A percentile compares a stretch with the other conserved stretches of the same genome.
These are phyloP conservation scores for Boletus subparvulus DNA, from an alignment of 768 basidiomycete species.

Conservation along the genomic window DNA sequence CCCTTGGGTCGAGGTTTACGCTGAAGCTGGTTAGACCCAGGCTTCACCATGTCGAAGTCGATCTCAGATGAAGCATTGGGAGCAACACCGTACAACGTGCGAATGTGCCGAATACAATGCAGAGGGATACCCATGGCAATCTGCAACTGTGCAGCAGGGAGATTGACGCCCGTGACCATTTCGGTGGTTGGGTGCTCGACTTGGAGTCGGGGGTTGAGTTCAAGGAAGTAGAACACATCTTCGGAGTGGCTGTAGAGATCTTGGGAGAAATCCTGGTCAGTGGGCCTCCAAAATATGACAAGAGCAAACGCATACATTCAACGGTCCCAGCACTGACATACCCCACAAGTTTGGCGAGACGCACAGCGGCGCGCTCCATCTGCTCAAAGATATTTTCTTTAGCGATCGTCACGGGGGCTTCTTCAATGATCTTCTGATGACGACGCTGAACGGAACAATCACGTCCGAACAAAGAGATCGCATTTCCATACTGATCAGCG, in stretches of 20 bases:
- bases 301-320: slow-evolving; percentile 60
- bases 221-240: slow-evolving; percentile 95
- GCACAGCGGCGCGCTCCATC: slow-evolving; percentile 99
- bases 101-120: slow-evolving; percentile 93
- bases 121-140: slow-evolving; percentile 98
- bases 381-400: slow-evolving; percentile 87
- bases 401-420: slow-evolving; percentile 98
- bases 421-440: slow-evolving; percentile 99
- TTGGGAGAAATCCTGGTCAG: slow-evolving; percentile 29
- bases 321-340: slow-evolving; percentile 99
- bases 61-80: slow-evolving; percentile 89
- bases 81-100: slow-evolving; percentile 91
- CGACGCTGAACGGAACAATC: slow-evolving; percentile 99
- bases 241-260: slow-evolving; percentile 95
- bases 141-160: slow-evolving; percentile 96
- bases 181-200: slow-evolving; percentile 99
- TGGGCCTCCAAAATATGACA: background rate
- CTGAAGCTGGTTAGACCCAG: slow-evolving; percentile 83
- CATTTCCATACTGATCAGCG: slow-evolving; percentile 98
- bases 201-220: slow-evolving; percentile 98
- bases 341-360: slow-evolving; percentile 97
- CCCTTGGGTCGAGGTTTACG: slow-evolving; percentile 96
- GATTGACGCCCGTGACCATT: slow-evolving; percentile 99
- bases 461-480: slow-evolving; percentile 97
- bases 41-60: slow-evolving; percentile 93